A percentile compares a stretch with the other conserved stretches of the same genome.
phyloP scores from a whole-genome alignment of 2,329 filamentous ascomycete genomes.

The Dactylellina haptotyla region DNA sequence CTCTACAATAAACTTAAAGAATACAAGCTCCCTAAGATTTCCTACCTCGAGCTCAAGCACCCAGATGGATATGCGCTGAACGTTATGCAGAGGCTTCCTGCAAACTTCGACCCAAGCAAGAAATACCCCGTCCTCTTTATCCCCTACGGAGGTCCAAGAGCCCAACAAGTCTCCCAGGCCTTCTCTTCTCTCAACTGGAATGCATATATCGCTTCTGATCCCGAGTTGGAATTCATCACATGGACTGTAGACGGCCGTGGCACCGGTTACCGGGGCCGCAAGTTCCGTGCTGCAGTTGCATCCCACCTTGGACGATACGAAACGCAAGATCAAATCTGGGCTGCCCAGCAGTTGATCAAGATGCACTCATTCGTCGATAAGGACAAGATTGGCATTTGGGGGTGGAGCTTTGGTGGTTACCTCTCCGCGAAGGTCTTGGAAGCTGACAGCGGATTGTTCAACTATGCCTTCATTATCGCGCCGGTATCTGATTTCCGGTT shows the following conservation, averaged over 20 bases:
- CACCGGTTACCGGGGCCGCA: conserved; percentile 72
- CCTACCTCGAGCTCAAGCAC: conserved; percentile 71
- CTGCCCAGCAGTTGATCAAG: conserved; percentile 68
- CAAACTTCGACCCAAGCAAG: conserved; percentile 71
- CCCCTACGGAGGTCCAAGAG: conserved; percentile 74
- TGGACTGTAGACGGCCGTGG: conserved; percentile 76
- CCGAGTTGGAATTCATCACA: conserved; percentile 74
- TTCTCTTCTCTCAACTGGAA: conserved; percentile 70
- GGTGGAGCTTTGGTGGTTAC: conserved; percentile 76
- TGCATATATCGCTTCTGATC: conserved; percentile 73
- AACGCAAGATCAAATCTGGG: conserved; percentile 74
- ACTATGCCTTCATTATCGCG: conserved; percentile 72
- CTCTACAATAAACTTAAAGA: conserved; percentile 68
- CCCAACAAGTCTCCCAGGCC: conserved; percentile 70
- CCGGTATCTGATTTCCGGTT: conserved; percentile 76
- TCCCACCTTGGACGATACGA: conserved; percentile 72
- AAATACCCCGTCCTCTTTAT: conserved; percentile 75
- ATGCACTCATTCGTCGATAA: conserved; percentile 67
- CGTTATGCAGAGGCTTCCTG: conserved; percentile 73
- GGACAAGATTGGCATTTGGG: conserved; percentile 73
- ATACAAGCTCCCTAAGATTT: conserved; percentile 73
- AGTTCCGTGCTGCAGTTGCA: conserved; percentile 70
- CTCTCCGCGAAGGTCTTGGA: conserved; percentile 74
- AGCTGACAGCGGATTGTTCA: conserved; percentile 70
- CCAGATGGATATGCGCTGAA: conserved; percentile 72